Percentiles rank a stretch among this genome's conserved stretches.
These are phyloP conservation scores for Paracamarosporium sp. DNA, from an alignment of 2,329 filamentous ascomycete species.

Conservation along the genomic window DNA sequence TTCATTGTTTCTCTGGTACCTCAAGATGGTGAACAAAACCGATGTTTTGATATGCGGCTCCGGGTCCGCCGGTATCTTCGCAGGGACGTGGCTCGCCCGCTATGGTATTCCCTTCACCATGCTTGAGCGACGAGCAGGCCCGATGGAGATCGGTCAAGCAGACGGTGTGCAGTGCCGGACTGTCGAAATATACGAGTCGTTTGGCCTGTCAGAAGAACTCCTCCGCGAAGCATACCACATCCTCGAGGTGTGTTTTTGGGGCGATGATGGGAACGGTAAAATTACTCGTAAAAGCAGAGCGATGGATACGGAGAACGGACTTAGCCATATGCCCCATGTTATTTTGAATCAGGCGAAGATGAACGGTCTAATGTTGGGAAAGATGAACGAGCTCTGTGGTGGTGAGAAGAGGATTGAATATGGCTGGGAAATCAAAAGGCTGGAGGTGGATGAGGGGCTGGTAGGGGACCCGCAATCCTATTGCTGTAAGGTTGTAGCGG, in stretches of 20 bases:
- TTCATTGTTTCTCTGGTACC: neutral
- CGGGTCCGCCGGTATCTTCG: conserved; percentile 68
- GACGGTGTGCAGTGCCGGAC: conserved; percentile 72
- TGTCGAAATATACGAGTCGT: conserved; percentile 75
- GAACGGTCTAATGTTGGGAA: conserved; percentile 64
- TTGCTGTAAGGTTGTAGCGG: conserved; percentile 40
- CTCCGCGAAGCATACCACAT: conserved; percentile 72
- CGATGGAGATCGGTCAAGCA: conserved; percentile 65
- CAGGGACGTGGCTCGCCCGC: conserved; percentile 66
- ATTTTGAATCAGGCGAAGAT: conserved; percentile 76
- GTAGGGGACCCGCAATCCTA: conserved; percentile 38
- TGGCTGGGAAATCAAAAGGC: conserved; percentile 57
- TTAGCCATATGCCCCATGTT: conserved; percentile 70
- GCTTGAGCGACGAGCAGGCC: conserved; percentile 63
- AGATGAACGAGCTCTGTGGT: conserved; percentile 54
- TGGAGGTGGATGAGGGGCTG: conserved; percentile 57
- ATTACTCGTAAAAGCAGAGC: conserved; percentile 54
- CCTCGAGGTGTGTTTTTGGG: conserved; percentile 65
- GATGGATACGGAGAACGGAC: conserved; percentile 64
- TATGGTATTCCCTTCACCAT: conserved; percentile 64
- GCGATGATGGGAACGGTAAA: conserved; percentile 19
- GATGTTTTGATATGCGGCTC: conserved; percentile 68
- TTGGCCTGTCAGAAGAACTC: conserved; percentile 68
- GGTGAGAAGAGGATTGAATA: conserved; percentile 59
- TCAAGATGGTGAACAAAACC: conserved; percentile 21